Percentiles rank a stretch among this genome's conserved stretches.
phyloP scores from a whole-genome alignment of 2,329 filamentous ascomycete genomes.

The Sclerotinia nivalis region DNA sequence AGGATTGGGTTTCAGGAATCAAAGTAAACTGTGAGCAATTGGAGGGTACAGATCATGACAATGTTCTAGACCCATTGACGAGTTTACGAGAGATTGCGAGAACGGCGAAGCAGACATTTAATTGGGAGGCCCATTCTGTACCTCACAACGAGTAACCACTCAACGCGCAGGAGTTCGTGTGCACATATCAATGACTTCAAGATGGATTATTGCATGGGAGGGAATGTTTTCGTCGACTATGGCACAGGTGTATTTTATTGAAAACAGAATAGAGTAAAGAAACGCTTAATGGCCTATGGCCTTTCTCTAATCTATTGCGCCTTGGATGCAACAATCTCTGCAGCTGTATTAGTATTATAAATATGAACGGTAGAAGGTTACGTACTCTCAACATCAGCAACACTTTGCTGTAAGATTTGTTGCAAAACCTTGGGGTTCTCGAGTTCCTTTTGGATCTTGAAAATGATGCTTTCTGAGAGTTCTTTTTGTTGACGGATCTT shows the following conservation, averaged over 20 bases:
- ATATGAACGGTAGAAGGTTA: slow-evolving; percentile 26
- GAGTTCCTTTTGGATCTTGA: slow-evolving; percentile 98
- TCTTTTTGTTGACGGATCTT: slow-evolving; percentile 99
- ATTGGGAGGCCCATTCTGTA: neutral
- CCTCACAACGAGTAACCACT: neutral
- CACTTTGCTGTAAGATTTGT: slow-evolving; percentile 96
- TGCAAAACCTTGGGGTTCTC: slow-evolving; percentile 96
- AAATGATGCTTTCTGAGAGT: slow-evolving; percentile 87
- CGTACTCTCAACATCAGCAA: slow-evolving; percentile 94
- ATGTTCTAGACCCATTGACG: slow-evolving; percentile 27
- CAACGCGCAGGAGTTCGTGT: neutral
- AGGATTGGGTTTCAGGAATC: slow-evolving; percentile 38
- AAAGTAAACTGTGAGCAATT: slow-evolving; percentile 42
- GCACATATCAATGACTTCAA: slow-evolving; percentile 12
- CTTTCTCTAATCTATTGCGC: slow-evolving; percentile 56
- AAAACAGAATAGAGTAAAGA: slow-evolving; percentile 56
- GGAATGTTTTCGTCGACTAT: slow-evolving; percentile 49
- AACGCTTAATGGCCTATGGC: slow-evolving; percentile 22
- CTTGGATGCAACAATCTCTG: slow-evolving; percentile 65
- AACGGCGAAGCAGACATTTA: slow-evolving; percentile 7
- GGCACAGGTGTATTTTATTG: slow-evolving; percentile 57
- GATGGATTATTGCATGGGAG: slow-evolving; percentile 5
- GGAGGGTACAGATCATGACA: slow-evolving; percentile 46
- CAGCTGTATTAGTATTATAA: slow-evolving; percentile 41
- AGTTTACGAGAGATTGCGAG: slow-evolving; percentile 25